Conservation (phyloP, 352 stramenopile genomes). For the Globisporangium splendens region DNA sequence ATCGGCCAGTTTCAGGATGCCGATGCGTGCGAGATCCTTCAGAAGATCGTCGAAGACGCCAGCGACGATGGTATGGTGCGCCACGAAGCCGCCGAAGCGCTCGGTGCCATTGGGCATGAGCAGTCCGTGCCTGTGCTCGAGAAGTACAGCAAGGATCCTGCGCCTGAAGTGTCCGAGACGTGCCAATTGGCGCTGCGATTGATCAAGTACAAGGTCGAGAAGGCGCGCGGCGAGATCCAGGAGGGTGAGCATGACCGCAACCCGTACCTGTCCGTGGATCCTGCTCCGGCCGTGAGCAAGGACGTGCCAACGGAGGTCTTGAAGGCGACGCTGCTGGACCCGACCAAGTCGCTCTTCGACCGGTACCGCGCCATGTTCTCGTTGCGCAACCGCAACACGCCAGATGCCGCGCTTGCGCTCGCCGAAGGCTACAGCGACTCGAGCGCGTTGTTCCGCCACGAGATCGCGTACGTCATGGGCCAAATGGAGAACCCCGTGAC, state of each 20-base stretch:
- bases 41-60: conserved; percentile 77
- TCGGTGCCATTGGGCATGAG: conserved; percentile 93
- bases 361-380: conserved; percentile 98
- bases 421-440: conserved; percentile 67
- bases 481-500: conserved; percentile 90
- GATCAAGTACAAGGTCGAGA: conserved; percentile 88
- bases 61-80: conserved; percentile 91
- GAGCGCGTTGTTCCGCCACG: conserved; percentile 87
- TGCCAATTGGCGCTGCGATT: conserved; percentile 91
- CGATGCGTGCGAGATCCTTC: conserved; percentile 70
- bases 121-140: conserved; percentile 84
- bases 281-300: conserved; percentile 86
- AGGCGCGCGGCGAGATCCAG: conserved; percentile 41
- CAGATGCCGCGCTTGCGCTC: conserved; percentile 80
- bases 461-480: conserved; percentile 93
- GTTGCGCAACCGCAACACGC: conserved; percentile 94
- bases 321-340: conserved; percentile 86
- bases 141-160: conserved; percentile 69
- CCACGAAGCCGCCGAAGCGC: conserved; percentile 94
- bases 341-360: conserved; percentile 84
- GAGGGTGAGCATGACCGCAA: conserved; percentile 77
- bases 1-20: conserved; percentile 96
- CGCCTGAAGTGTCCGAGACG: conserved; percentile 93
- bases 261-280: conserved; percentile 95
- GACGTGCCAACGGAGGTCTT: conserved; percentile 74